Evolutionary conservation across 176 grass and related monocot species (phyloP).

Genomic region (Alopecurus myosuroides): DNA sequence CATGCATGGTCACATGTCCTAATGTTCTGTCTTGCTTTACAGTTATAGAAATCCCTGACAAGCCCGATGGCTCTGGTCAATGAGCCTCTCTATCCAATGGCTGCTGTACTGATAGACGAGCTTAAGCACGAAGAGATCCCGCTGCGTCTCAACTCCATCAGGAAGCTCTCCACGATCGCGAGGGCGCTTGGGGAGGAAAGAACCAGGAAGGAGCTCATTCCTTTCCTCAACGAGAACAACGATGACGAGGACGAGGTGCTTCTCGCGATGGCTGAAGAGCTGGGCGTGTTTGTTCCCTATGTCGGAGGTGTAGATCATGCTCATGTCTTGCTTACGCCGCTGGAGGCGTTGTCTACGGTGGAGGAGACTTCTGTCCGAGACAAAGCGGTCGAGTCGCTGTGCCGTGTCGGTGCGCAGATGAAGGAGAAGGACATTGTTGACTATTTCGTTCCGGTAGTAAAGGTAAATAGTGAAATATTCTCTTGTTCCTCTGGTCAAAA

Average conservation of each 20-base stretch:
- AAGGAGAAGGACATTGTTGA: slow-evolving; percentile 81
- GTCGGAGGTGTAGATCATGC: slow-evolving; percentile 89
- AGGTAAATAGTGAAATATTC: slow-evolving; percentile 32
- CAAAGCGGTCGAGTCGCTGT: slow-evolving; percentile 85
- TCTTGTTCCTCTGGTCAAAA: not conserved
- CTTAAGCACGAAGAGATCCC: slow-evolving; percentile 94
- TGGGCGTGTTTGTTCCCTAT: slow-evolving; percentile 92
- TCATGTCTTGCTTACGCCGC: slow-evolving; percentile 72
- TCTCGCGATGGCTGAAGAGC: slow-evolving; percentile 89
- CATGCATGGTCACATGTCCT: not conserved
- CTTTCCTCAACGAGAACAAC: slow-evolving; percentile 94
- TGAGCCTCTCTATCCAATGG: slow-evolving; percentile 84
- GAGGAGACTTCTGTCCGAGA: slow-evolving; percentile 96
- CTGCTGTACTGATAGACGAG: slow-evolving; percentile 88
- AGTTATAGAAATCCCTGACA: slow-evolving; percentile 11
- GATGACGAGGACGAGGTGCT: slow-evolving; percentile 97
- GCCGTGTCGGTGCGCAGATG: slow-evolving; percentile 87
- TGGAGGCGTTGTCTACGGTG: slow-evolving; percentile 82
- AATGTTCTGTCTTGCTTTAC: not conserved
- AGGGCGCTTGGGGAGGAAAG: slow-evolving; percentile 91
- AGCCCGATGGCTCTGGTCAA: slow-evolving; percentile 66
- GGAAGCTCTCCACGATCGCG: slow-evolving; percentile 83
- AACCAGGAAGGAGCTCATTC: slow-evolving; percentile 89
- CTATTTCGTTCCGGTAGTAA: slow-evolving; percentile 65
- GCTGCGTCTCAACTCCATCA: slow-evolving; percentile 79